These are phyloP conservation scores for Cordyceps javanica DNA, from an alignment of 2,329 filamentous ascomycete genomes.

Conservation along the genomic window DNA sequence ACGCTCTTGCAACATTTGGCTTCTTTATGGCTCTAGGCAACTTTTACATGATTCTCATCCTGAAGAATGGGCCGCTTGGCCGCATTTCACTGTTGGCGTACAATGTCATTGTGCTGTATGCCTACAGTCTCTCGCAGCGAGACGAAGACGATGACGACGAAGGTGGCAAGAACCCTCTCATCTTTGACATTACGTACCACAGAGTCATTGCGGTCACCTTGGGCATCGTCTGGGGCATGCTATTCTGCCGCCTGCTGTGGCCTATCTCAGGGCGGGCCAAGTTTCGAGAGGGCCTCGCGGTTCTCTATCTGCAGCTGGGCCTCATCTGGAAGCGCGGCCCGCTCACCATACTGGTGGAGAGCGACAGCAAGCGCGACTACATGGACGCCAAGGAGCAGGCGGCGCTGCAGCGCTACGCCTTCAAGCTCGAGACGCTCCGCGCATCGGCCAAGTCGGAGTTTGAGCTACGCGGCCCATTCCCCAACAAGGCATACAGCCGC, in stretches of 20 bases:
- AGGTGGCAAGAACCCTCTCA: conserved; percentile 75
- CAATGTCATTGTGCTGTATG: conserved; percentile 90
- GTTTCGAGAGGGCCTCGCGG: conserved; percentile 79
- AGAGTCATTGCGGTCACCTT: conserved; percentile 79
- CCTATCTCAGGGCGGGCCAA: conserved; percentile 85
- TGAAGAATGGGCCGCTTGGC: conserved; percentile 81
- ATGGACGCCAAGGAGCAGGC: conserved; percentile 85
- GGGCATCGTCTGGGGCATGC: conserved; percentile 86
- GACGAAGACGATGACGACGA: conserved; percentile 83
- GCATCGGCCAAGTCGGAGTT: conserved; percentile 76
- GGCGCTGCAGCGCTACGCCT: conserved; percentile 74
- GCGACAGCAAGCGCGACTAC: conserved; percentile 57
- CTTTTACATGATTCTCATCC: conserved; percentile 83
- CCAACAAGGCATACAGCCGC: conserved; percentile 62
- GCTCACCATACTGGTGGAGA: conserved; percentile 63
- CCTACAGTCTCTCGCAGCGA: conserved; percentile 77
- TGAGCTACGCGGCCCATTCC: conserved; percentile 82
- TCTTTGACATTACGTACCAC: conserved; percentile 82
- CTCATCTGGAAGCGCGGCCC: conserved; percentile 95
- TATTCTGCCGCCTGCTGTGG: conserved; percentile 86
- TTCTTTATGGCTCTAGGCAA: conserved; percentile 76
- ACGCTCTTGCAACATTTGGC: conserved; percentile 71
- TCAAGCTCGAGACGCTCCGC: conserved; percentile 67
- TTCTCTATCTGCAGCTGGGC: conserved; percentile 92
- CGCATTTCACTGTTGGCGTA: conserved; percentile 93